Conservation (phyloP, 108 stramenopile species). For the Poteriospumella lacustris region DNA sequence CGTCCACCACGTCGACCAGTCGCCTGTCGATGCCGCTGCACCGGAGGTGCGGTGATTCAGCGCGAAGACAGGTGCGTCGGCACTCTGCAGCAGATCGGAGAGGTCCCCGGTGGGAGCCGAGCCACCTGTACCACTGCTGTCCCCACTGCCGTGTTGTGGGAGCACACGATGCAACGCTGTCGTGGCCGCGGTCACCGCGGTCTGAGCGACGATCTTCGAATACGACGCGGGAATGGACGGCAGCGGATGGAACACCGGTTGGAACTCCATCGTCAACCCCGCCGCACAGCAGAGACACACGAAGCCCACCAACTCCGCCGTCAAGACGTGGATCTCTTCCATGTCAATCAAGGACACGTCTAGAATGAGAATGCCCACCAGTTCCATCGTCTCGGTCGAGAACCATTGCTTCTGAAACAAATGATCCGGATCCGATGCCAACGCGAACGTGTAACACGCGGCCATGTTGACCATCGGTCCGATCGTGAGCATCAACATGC, state of each 20-base stretch:
- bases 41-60: neutral
- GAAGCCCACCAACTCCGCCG: neutral
- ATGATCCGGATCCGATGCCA: neutral
- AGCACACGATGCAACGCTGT: neutral
- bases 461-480: neutral
- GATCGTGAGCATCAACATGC: constrained; percentile 2
- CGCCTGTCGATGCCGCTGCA: neutral
- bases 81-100: neutral
- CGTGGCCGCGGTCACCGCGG: neutral
- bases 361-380: neutral
- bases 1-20: neutral
- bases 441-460: neutral
- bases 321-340: neutral
- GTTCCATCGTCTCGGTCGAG: neutral
- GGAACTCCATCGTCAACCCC: neutral
- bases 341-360: constrained; percentile 11
- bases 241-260: neutral
- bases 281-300: neutral
- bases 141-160: neutral
- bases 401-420: neutral
- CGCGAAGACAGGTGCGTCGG: neutral
- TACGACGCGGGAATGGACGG: too few relatives aligned
- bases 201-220: neutral
- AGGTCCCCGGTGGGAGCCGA: neutral
- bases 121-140: neutral